These are phyloP conservation scores for Paratinospora sagittata DNA, from an alignment of 164 flowering plant species.

Conservation along the genomic window DNA sequence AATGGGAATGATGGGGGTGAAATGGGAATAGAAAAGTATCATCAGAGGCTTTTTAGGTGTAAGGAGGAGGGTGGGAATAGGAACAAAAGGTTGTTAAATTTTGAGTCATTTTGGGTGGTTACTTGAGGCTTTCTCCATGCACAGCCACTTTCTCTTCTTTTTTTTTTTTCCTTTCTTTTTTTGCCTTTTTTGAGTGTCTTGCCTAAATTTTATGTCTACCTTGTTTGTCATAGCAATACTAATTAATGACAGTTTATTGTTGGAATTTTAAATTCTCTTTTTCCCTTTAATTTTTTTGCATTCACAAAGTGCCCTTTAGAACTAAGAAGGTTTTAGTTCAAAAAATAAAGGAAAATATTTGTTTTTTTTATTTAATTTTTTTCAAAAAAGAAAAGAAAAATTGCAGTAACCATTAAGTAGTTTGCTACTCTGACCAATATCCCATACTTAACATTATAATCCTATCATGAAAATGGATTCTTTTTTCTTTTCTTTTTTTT, in stretches of 20 bases:
- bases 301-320: too few relatives aligned
- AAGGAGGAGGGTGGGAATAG: conserved; percentile 43
- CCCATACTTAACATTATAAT: too few relatives aligned
- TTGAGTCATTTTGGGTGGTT: conserved; percentile 42
- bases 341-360: too few relatives aligned
- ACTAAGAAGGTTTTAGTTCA: too few relatives aligned
- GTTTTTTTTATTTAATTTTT: too few relatives aligned
- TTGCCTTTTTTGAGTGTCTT: neutral
- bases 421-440: too few relatives aligned
- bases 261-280: neutral
- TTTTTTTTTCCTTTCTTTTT: too few relatives aligned
- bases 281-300: neutral
- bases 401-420: too few relatives aligned
- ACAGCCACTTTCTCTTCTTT: too few relatives aligned
- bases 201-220: neutral
- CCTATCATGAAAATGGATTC: too few relatives aligned
- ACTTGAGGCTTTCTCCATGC: conserved; percentile 14
- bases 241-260: neutral
- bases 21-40: conserved; percentile 30
- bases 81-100: conserved; percentile 32
- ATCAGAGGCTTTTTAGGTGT: conserved; percentile 47
- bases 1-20: conserved; percentile 21
- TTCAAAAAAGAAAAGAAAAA: too few relatives aligned
- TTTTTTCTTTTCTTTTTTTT: too few relatives aligned
- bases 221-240: neutral